Base-by-base conservation (phyloP, 108 stramenopile species). In the Epipyxis sp. region DNA sequence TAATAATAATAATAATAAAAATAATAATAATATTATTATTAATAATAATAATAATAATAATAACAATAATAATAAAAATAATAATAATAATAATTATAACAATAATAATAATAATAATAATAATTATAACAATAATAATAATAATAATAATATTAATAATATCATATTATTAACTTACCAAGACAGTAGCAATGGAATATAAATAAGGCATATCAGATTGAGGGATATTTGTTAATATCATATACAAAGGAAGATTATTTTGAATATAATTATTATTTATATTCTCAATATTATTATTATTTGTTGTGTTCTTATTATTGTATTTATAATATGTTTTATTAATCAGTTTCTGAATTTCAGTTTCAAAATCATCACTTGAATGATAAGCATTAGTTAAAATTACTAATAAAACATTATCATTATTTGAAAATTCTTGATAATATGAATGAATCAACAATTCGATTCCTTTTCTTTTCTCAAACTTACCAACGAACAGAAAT, bases 401-500 rank as follows among this genome's bases (percentile, higher is more conserved):
- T 1, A 79, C 0, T 16, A 85, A 79, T 37, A 74, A 6, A 0
- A 65, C 59, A 0, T n/a, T 54, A 1, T 58, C 72, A n/a, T 2
- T 44, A 16, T 16, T 16, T 0, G 76, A 29, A 57, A 84, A 84
- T 0, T 65, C 81, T 3, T 3, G 45, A 34, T 59, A 42, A 46
- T 62, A 84, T 1, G 83, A 74, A 13, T 42, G 1, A 0, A 87
- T 29, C 32, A 87, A 81, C 20, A 87, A 45, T 41, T 87, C 82
- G 16, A 50, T 80, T 29, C 81, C 83, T 68, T 87, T 84, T n/a
- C 83, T 62, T 40, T 50, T 37, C 78, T 87, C 86, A 44, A 74
- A 87, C 79, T 87, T 87, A 68, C 83, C 83, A 27, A 87, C 83
- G 45, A 65, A 78, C 32, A 84, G 29, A 71, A 79, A 82, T 6